Conservation (phyloP, 257 asterid species). For the Solanum virginianum region DNA sequence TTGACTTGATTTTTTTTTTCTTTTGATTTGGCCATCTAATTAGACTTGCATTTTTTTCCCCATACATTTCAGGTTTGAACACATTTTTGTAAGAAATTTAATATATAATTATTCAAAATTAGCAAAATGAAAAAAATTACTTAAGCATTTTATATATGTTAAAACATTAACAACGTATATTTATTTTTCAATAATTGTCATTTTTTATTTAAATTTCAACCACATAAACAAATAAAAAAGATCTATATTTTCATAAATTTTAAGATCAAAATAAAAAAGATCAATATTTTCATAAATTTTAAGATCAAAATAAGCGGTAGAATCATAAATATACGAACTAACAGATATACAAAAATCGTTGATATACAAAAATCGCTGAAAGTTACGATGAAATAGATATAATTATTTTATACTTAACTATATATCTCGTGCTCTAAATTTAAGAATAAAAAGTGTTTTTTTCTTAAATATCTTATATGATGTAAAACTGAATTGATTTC, state of each 20-base stretch:
- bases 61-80: neutral
- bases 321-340: neutral
- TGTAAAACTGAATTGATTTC: too few relatives aligned
- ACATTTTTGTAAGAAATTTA: neutral
- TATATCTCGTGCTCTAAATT: neutral
- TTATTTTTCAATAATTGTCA: neutral
- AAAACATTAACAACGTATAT: neutral
- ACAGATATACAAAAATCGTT: neutral
- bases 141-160: neutral
- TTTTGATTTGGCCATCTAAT: neutral
- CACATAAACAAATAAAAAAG: neutral
- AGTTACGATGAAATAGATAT: accelerated
- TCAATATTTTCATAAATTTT: neutral
- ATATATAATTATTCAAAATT: neutral
- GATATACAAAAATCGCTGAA: neutral
- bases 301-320: neutral
- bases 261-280: too few relatives aligned
- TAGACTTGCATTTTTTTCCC: neutral
- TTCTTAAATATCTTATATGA: too few relatives aligned
- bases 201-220: neutral
- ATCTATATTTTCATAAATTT: neutral
- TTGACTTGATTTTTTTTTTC: neutral
- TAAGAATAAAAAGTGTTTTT: too few relatives aligned
- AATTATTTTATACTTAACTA: neutral
- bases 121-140: neutral